Evolutionary conservation across 805 yeast species (phyloP), one percentile per base, ranked within the genome.

Genomic region (Saccharomycopsis malanga): DNA sequence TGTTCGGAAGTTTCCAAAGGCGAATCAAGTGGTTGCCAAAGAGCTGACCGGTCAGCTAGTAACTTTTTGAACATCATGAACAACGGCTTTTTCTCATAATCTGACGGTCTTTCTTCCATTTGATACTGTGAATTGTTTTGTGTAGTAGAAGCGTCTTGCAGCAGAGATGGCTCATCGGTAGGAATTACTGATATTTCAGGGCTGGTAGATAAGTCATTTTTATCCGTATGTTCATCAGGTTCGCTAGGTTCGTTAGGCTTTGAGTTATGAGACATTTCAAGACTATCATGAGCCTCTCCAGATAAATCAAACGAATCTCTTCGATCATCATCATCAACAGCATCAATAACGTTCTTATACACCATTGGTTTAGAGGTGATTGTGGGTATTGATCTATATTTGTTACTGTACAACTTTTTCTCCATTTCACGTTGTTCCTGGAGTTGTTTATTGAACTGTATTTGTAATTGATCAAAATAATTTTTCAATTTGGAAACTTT

Each of bases 41-140:
- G 72, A 0, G 97, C 91, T 0, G 97, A 85, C 57, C 98, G 70
- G 64, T 93, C 98, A 1, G 96, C 97, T 97, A 98, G 91, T 63
- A 93, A 93, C 57, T 81, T 87, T 0, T 95, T 77, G 46, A 94
- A 68, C 0, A 95, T 79, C 57, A 85, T 87, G 67, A 93, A 75
- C 29, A 93, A 63, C 0, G 96, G 82, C 18, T 80, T 76, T 55
- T 78, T 77, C 57, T 89, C 97, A 4, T 81, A 74, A 50, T 68
- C 76, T 1, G 67, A 27, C 9, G 4, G 14, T 7, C 12, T 18
- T 4, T 32, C 18, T 18, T 14, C 18, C 36, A 10, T 9, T n/a
- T 32, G 17, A 32, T 9, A 9, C 12, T 12, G 30, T 12, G 30
- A 12, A 9, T 27, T 12, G 12, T 7, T 10, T 5, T n/a, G 12